Conservation (phyloP, 139 green algal species). For the Micromonas commoda region DNA sequence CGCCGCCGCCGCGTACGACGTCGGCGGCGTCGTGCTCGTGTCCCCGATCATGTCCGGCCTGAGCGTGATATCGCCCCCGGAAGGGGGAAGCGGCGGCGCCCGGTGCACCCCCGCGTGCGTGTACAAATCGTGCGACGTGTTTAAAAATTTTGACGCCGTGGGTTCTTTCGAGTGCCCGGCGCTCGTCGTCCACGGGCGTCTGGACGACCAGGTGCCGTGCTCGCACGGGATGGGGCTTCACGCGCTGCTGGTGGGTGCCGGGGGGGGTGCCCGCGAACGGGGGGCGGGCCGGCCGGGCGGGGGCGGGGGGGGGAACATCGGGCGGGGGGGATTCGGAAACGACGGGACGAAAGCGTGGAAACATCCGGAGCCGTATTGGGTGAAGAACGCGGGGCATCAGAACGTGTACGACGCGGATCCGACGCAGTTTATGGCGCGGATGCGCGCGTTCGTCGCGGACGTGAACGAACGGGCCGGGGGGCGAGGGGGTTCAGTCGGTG, state of each 20-base stretch:
- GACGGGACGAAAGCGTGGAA: neutral
- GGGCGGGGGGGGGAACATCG: neutral
- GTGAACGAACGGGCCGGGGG: neutral
- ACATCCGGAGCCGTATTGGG: neutral
- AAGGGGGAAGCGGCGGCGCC: too few relatives aligned
- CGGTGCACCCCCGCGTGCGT: neutral
- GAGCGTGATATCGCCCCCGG: neutral
- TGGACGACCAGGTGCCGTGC: neutral
- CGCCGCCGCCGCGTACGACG: neutral
- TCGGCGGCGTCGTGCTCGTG: slow-evolving; percentile 5
- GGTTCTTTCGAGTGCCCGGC: neutral
- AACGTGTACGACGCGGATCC: neutral
- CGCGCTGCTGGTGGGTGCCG: neutral
- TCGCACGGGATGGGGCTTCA: slow-evolving; percentile 1
- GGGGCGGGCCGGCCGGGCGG: too few relatives aligned
- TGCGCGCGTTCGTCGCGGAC: neutral
- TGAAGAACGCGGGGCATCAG: slow-evolving; percentile 2
- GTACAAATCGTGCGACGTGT: neutral
- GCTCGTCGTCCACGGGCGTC: slow-evolving; percentile 7
- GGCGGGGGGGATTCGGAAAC: neutral
- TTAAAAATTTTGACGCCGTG: slow-evolving; percentile 1
- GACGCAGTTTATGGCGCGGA: neutral
- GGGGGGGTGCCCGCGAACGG: too few relatives aligned
- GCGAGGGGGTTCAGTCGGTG: neutral
- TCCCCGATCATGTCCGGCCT: neutral